Evolutionary conservation across 305 asterid species (phyloP).

Genomic region (Fraxinus nigra): DNA sequence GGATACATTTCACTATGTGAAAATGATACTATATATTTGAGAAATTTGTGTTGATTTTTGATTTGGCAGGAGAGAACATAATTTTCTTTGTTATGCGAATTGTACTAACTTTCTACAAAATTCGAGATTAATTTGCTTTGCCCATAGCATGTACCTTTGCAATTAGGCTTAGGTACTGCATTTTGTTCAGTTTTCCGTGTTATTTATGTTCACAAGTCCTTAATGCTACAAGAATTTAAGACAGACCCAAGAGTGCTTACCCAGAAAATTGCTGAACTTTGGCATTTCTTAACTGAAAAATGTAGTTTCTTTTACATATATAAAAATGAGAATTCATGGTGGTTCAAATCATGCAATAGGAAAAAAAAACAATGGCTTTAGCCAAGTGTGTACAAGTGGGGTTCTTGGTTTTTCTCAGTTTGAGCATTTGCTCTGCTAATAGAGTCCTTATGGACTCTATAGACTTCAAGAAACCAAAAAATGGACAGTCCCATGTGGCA

Average conservation of each 20-base stretch:
- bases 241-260: constrained; percentile 8
- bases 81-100: too few species aligned
- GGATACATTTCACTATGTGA: too few species aligned
- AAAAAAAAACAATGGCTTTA: constrained; percentile 15
- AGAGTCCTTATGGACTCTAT: background rate
- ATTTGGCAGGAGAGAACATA: too few species aligned
- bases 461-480: background rate
- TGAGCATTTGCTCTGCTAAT: background rate
- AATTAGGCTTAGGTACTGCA: background rate
- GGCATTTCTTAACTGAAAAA: background rate
- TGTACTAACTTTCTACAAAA: too few species aligned
- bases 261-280: background rate
- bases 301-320: background rate
- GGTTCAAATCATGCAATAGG: background rate
- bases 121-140: too few species aligned
- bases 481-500: background rate
- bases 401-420: constrained; percentile 1
- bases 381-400: background rate
- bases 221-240: background rate
- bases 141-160: background rate
- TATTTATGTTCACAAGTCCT: background rate
- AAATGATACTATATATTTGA: too few species aligned
- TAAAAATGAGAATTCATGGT: background rate
- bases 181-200: background rate
- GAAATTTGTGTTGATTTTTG: too few species aligned